phyloP scores from a whole-genome alignment of 176 grass and related monocot species.

The Phoenix dactylifera region DNA sequence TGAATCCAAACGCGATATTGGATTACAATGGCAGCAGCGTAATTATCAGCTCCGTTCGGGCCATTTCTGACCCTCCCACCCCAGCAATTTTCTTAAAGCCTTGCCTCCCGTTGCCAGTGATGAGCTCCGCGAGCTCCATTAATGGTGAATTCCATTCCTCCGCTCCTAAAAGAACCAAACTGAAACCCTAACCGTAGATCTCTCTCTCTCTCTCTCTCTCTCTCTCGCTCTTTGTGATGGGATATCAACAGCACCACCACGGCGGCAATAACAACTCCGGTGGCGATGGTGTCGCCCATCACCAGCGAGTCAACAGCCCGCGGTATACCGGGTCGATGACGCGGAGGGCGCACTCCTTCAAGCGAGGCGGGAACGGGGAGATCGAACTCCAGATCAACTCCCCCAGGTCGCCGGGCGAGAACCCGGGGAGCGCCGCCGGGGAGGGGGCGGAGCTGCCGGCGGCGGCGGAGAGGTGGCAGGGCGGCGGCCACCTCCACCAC shows the following conservation, averaged over 20 bases:
- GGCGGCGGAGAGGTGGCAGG: constrained; percentile 4
- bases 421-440: constrained; percentile 26
- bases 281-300: constrained; percentile 11
- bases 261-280: constrained; percentile 5
- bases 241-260: constrained; percentile 62
- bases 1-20: too few species aligned
- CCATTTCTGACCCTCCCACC: constrained; percentile 12
- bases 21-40: constrained; percentile 28
- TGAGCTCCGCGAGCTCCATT: constrained; percentile 42
- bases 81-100: background rate
- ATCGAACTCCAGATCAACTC: constrained; percentile 98
- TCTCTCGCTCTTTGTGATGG: constrained; percentile 20
- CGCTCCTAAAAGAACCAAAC: background rate
- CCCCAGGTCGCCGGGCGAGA: constrained; percentile 57
- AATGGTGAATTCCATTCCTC: constrained; percentile 37
- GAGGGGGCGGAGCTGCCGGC: constrained; percentile 14
- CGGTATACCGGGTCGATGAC: constrained; percentile 75
- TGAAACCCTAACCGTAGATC: background rate
- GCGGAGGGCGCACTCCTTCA: constrained; percentile 87
- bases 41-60: constrained; percentile 12
- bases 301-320: constrained; percentile 54
- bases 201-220: background rate
- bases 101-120: background rate
- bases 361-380: constrained; percentile 50
- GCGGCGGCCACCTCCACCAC: constrained; percentile 20